Base-by-base conservation (phyloP, 306 rosid genomes). In the Inga laurina region DNA sequence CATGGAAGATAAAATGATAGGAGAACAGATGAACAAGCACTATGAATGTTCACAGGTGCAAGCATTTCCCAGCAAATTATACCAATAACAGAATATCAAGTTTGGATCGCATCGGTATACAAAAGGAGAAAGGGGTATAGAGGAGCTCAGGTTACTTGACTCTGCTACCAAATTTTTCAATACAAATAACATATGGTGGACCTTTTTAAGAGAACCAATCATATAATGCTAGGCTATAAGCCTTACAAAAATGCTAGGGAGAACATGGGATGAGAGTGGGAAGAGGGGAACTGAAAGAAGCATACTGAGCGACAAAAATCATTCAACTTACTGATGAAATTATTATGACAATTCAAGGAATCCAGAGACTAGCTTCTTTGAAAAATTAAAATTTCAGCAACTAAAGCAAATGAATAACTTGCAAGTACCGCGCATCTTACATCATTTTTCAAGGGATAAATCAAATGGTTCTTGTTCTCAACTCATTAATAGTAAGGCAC, bases 321-420 rank as follows among this genome's bases (percentile, higher is more conserved):
- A 11, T n/a, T 10, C 13, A 22, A 10, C 15, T 54, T n/a, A 18
- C 51, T 1, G 45, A 56, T 30, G 32, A 70, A 19, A 48, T n/a
- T 34, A n/a, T 59, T 35, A 68, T 4, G 49, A 41, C 10, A 39
- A 46, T 22, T 39, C 43, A 19, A 39, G 70, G 57, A 52, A 46
- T 56, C 21, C 16, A 30, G 59, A 52, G 70, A 80, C 21, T 10
- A 45, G 10, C 27, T 51, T 79, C 24, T 72, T 19, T 27, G 21
- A 7, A 74, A 34, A 68, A 35, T 46, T 27, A 16, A 22, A 79
- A 82, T 32, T 75, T 39, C 76, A 66, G 49, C 44, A 75, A 56
- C 56, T 54, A 19, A 54, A 3, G 8, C 57, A 8, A 51, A 51
- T 15, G 21, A 16, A 51, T 54, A 54, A 54, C 62, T 54, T 19